Base-by-base conservation (phyloP, 2,329 filamentous ascomycete species). In the Pseudocercospora fijiensis region DNA sequence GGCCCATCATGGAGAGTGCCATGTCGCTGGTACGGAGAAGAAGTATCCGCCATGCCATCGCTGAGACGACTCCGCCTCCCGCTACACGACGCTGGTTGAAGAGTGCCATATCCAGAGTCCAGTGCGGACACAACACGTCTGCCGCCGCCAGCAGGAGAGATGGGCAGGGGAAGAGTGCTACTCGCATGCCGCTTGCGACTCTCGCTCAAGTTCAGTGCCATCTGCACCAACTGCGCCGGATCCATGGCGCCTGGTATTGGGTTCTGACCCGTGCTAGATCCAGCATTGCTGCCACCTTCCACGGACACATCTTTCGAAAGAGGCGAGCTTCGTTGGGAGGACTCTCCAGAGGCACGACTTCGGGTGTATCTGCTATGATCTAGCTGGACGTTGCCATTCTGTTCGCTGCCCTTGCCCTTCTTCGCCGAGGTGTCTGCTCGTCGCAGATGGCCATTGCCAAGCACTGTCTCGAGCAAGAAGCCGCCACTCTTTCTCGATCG, bases 201-300 rank as follows among this genome's bases (percentile, higher is more conserved):
- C 76, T 97, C 92, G 79, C 90, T 96, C 57, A 98, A 78, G 68
- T 89, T 95, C 70, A 98, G 79, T 1, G 94, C 94, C 85, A 98
- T 90, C 72, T 92, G 92, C 47, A 98, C 92, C 67, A 98, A 96
- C 76, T 96, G 91, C 3, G 89, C 86, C 7, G 93, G 90, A 72
- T 97, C 93, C 64, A 90, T 83, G 71, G 92, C 87, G 20, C 90
- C 60, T 11, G 67, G 51, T 16, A 60, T 55, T 24, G 56, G 22
- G 13, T 22, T 59, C 22, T 28, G 41, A 20, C 51, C 61, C 22
- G 62, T 51, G 11, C 51, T 63, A 24, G 64, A 43, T 30, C 33
- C 30, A 28, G 61, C 62, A 45, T 63, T 45, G 1, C 53, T 30
- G 47, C 62, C 33, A 6, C 41, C 49, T 10, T 70, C 67, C 41